Evolutionary conservation across 306 rosid genomes (phyloP).

Genomic region (Gastrolobium villosum): DNA sequence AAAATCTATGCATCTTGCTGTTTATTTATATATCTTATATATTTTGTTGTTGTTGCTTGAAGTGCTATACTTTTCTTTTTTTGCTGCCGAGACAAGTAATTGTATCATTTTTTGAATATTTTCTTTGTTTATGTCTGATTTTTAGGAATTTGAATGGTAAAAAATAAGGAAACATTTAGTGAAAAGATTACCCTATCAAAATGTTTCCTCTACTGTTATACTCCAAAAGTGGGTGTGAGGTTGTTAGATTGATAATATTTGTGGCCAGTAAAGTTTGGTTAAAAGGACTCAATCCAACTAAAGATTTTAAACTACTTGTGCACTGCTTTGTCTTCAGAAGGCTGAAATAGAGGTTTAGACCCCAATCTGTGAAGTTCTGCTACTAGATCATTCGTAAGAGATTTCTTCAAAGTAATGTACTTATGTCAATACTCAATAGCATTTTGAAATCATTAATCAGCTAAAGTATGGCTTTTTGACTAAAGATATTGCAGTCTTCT

Average conservation of each 20-base stretch:
- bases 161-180: slow-evolving; percentile 14
- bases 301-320: neutral
- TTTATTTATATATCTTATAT: neutral
- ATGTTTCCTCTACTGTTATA: neutral
- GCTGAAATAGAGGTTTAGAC: neutral
- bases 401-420: slow-evolving; percentile 22
- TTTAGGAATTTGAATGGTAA: neutral
- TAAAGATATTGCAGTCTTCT: slow-evolving; percentile 10
- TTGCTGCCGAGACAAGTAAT: neutral
- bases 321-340: slow-evolving; percentile 29
- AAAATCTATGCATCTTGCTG: neutral
- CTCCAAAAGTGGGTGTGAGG: neutral
- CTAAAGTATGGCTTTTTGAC: neutral
- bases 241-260: neutral
- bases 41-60: neutral
- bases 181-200: neutral
- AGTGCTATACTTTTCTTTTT: neutral
- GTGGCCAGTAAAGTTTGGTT: neutral
- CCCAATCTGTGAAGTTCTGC: neutral
- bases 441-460: slow-evolving; percentile 9
- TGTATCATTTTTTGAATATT: neutral
- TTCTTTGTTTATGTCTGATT: neutral
- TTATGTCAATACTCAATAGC: neutral
- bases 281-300: neutral
- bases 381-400: neutral